Base-by-base conservation (phyloP, 1,139 yeast genomes). In the Lodderomyces oxycetoniae region DNA sequence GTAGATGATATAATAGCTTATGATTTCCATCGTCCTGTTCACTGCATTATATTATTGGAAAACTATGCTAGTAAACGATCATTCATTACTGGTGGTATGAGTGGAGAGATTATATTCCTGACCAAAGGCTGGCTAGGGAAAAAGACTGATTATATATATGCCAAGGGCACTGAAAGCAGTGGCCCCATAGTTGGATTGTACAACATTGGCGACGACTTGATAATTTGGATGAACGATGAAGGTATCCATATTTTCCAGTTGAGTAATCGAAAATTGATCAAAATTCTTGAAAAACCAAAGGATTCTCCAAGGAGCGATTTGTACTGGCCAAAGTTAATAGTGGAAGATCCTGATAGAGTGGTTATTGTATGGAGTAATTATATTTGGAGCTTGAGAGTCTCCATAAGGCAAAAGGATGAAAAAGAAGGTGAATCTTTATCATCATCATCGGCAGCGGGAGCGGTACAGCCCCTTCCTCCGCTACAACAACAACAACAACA, bases 31-130 rank as follows among this genome's bases (percentile, higher is more conserved):
- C 63, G 97, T 22, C 97, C 98, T 0, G 75, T 93, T 0, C 94
- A 88, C 53, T 78, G 94, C 0, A 93, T 91, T 3, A 83, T 89
- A 0, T 56, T 93, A 4, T 94, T 86, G 45, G 75, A 77, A 13
- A 75, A 80, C 41, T 91, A 84, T 53, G 54, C 57, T 28, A 68
- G 66, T 9, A 69, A 79, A 0, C 73, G 77, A 38, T 70, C 81
- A 8, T 88, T 87, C 45, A 67, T 86, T 0, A 80, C 89, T 25
- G 97, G 97, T 3, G 97, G 97, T 0, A 87, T 82, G 67, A 82
- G 91, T 11, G 97, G 97, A 0, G 78, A 84, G 38, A 81, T 91
- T 0, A 61, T 84, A 0, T 61, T 79, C 36, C 81, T 94, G 1
- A 82, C 81, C 31, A 70, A 79, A 41, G 85, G 84, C 45, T 91